phyloP scores from a whole-genome alignment of 768 basidiomycete species.

The Phlebiopsis gigantea region DNA sequence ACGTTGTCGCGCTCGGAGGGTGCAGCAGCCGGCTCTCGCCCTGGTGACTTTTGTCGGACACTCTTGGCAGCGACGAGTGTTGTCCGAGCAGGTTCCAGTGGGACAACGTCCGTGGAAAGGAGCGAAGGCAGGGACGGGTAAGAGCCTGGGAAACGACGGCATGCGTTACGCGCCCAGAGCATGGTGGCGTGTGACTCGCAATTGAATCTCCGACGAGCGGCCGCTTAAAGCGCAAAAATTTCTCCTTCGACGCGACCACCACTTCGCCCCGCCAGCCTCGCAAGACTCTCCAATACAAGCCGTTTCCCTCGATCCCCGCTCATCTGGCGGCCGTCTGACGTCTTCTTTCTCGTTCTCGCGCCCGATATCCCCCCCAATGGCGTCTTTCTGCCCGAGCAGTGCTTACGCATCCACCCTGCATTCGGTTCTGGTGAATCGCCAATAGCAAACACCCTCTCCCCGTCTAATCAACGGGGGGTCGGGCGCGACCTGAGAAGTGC shows the following conservation, averaged over 20 bases:
- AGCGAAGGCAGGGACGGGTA: background rate
- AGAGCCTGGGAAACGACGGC: background rate
- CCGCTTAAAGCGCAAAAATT: background rate
- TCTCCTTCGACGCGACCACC: background rate
- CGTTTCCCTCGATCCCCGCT: background rate
- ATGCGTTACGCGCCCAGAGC: background rate
- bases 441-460: constrained; percentile 42
- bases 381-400: constrained; percentile 79
- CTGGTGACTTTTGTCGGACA: background rate
- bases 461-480: constrained; percentile 53
- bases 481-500: constrained; percentile 43
- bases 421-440: constrained; percentile 81
- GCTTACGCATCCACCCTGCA: constrained; percentile 52
- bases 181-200: constrained; percentile 2
- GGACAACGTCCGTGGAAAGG: background rate
- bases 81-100: background rate
- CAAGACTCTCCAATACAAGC: background rate
- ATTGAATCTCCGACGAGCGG: background rate
- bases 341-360: background rate
- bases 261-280: background rate
- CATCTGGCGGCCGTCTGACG: background rate
- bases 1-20: background rate
- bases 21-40: background rate
- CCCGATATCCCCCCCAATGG: constrained; percentile 28
- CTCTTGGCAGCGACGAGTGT: background rate